Evolutionary conservation across 371 early-diverging fungal species (phyloP).

Genomic region (Dipsacomyces acuminosporus): DNA sequence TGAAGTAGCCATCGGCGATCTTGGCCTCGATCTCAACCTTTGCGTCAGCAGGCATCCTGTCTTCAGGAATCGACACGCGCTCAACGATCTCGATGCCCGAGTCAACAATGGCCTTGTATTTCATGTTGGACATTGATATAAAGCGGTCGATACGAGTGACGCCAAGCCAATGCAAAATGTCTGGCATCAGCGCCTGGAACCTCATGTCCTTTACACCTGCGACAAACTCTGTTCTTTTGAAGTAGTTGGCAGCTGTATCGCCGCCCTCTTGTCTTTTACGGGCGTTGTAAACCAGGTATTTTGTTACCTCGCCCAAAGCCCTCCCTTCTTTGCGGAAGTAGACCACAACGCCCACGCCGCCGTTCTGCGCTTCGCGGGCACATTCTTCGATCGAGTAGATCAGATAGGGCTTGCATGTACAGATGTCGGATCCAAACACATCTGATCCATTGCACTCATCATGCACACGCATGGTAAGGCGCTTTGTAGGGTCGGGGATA

Average conservation of each 20-base stretch:
- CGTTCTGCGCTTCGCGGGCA: constrained; percentile 84
- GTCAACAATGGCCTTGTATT: constrained; percentile 88
- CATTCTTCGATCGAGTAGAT: constrained; percentile 91
- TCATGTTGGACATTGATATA: constrained; percentile 92
- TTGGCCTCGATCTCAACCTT: constrained; percentile 96
- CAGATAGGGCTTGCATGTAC: constrained; percentile 93
- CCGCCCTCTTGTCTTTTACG: constrained; percentile 86
- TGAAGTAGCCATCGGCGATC: constrained; percentile 93
- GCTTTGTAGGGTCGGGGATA: constrained; percentile 74
- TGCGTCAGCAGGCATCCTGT: constrained; percentile 85
- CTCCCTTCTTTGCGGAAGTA: constrained; percentile 95
- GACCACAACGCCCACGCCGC: constrained; percentile 90
- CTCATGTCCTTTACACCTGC: constrained; percentile 98
- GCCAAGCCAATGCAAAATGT: constrained; percentile 95
- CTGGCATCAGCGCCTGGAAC: constrained; percentile 97
- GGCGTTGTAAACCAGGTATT: constrained; percentile 94
- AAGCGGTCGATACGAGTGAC: constrained; percentile 91
- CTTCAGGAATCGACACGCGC: constrained; percentile 86
- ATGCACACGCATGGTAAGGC: constrained; percentile 85
- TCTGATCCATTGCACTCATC: constrained; percentile 93
- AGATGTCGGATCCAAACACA: constrained; percentile 90
- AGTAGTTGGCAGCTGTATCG: constrained; percentile 88
- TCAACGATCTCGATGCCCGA: constrained; percentile 89
- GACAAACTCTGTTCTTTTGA: constrained; percentile 85
- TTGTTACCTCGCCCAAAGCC: constrained; percentile 93